phyloP scores from a whole-genome alignment of 352 stramenopile species.

The Pythium plurisporium region DNA sequence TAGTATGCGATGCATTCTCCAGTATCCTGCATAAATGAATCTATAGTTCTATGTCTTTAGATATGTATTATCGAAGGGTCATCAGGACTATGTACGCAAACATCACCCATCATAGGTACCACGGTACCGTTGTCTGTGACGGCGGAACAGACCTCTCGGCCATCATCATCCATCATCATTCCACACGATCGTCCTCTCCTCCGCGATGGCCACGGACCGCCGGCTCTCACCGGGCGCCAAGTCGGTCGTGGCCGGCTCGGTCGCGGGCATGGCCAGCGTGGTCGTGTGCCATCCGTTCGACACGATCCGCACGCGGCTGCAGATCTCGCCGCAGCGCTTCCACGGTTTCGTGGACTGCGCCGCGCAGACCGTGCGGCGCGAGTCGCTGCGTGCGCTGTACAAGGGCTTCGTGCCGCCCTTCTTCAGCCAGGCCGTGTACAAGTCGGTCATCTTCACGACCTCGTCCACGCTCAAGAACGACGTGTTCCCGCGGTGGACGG shows the following conservation, averaged over 20 bases:
- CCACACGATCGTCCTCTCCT: neutral
- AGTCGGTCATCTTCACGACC: conserved; percentile 85
- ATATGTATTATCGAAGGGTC: too few species aligned
- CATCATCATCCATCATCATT: neutral
- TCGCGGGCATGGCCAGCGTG: conserved; percentile 81
- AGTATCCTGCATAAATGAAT: neutral
- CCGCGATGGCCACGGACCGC: neutral
- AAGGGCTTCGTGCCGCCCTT: conserved; percentile 85
- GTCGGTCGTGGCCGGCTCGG: conserved; percentile 69
- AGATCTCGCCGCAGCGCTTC: conserved; percentile 64
- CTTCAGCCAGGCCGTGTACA: conserved; percentile 86
- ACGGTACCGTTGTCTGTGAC: neutral
- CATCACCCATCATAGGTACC: neutral
- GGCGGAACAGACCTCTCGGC: neutral
- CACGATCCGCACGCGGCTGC: conserved; percentile 82
- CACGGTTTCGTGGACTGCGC: conserved; percentile 60
- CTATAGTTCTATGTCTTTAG: too few species aligned
- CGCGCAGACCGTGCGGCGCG: conserved; percentile 48
- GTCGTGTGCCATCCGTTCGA: conserved; percentile 81
- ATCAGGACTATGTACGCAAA: too few species aligned
- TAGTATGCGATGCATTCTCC: neutral
- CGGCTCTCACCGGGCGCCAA: conserved; percentile 55
- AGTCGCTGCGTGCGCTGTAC: conserved; percentile 69
- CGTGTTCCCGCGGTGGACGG: conserved; percentile 30
- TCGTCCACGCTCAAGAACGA: conserved; percentile 56